Base-by-base conservation (phyloP, 2,329 filamentous ascomycete genomes). In the Fusarium xyrophilum region DNA sequence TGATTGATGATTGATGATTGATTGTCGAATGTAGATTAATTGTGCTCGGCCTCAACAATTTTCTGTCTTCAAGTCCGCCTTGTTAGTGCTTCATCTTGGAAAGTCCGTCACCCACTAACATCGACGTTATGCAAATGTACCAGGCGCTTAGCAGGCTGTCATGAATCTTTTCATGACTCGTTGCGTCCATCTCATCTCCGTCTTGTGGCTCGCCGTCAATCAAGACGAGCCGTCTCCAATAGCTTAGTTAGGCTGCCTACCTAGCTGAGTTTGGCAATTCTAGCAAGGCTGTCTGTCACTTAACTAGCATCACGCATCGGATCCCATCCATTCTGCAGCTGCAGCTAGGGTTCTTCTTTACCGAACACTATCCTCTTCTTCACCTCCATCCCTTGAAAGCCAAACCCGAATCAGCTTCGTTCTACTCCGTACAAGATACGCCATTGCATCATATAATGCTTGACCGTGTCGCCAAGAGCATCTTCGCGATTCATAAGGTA, bases 91-190 rank as follows among this genome's bases (percentile, higher is more conserved):
- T 52, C 40, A 30, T 50, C 62, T 62, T 69, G 59, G 53, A 27
- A 40, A 55, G 62, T 64, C 66, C 57, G 66, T 59, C 66, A 38
- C 43, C 67, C 67, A 52, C 66, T 63, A 63, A 69, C 57, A 66
- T 52, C 38, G 27, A 63, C 21, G 21, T 27, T 60, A 48, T 67
- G 63, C 58, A n/a, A 66, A 69, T 68, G 61, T 42, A 57, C 56
- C 60, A 56, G 53, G 47, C 56, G 46, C 51, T 47, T 65, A 61
- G 47, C 32, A 69, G 61, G 46, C 56, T 69, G 66, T 60, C 67
- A 67, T 53, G 54, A 60, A 60, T 40, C 43, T 59, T 66, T 66
- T 21, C 62, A 71, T 70, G 68, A 70, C 68, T 70, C 68, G 68
- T 51, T 58, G 56, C 39, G 30, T 40, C 64, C 65, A 71, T 61